Percentiles rank a stretch among this genome's conserved stretches.
Conservation (phyloP, 805 yeast genomes). For the Hanseniaspora mollemarum region DNA sequence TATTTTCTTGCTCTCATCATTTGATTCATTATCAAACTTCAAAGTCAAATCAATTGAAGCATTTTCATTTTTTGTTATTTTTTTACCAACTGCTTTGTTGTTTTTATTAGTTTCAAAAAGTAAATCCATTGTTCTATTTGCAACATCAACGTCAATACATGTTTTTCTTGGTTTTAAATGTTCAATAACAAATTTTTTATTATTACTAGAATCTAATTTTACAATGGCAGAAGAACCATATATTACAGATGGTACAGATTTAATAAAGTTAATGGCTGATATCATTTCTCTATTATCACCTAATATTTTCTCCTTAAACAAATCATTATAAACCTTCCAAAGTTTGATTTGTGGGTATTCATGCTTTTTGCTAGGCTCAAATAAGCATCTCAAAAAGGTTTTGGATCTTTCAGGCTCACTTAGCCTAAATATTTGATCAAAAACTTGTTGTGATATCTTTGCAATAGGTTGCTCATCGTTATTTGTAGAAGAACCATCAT, state of each 20-base stretch:
- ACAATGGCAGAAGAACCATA: slow-evolving; percentile 89
- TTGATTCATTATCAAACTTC: slow-evolving; percentile 13
- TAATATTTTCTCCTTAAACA: slow-evolving; percentile 52
- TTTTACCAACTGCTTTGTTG: not conserved
- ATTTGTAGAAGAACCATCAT: slow-evolving; percentile 26
- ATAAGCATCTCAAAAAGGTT: slow-evolving; percentile 86
- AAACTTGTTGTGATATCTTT: slow-evolving; percentile 41
- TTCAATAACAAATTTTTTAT: slow-evolving; percentile 76
- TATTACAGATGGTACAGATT: slow-evolving; percentile 83
- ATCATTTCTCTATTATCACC: slow-evolving; percentile 50
- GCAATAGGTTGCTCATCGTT: slow-evolving; percentile 47
- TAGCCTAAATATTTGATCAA: slow-evolving; percentile 48
- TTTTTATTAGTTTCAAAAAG: slow-evolving; percentile 15
- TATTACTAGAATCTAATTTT: slow-evolving; percentile 46
- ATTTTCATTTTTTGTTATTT: no score
- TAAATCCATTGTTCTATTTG: slow-evolving; percentile 33
- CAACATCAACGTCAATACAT: slow-evolving; percentile 40
- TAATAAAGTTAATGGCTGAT: slow-evolving; percentile 94
- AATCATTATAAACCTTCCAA: slow-evolving; percentile 90
- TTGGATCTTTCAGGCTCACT: slow-evolving; percentile 87
- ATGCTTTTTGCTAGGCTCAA: slow-evolving; percentile 62
- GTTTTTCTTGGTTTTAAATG: slow-evolving; percentile 80
- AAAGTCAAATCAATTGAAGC: not conserved
- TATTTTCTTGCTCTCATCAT: slow-evolving; percentile 7
- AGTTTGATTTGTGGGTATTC: slow-evolving; percentile 91